These are phyloP conservation scores for Ceratobasidium sp. DNA, from an alignment of 1,284 basidiomycete genomes.

Conservation along the genomic window DNA sequence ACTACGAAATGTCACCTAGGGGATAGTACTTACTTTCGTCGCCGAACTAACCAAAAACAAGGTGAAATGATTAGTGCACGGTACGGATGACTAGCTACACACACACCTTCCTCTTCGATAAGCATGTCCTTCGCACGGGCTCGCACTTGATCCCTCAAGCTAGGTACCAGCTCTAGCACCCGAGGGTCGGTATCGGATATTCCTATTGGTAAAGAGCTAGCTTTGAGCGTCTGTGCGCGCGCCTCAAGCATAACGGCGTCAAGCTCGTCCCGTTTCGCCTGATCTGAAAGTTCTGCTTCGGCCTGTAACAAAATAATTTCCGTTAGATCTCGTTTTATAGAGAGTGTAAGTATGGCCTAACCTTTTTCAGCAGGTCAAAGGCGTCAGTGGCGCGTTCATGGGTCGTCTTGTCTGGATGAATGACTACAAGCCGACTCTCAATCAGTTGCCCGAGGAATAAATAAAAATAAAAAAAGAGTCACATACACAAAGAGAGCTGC, in stretches of 20 bases:
- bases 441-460: neutral
- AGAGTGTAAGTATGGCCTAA: constrained; percentile 53
- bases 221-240: constrained; percentile 71
- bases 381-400: constrained; percentile 84
- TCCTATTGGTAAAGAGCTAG: constrained; percentile 69
- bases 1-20: neutral
- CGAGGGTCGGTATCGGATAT: constrained; percentile 69
- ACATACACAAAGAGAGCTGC: constrained; percentile 83
- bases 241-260: constrained; percentile 83
- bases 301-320: constrained; percentile 64
- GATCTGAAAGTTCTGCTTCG: constrained; percentile 81
- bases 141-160: constrained; percentile 74
- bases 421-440: constrained; percentile 68
- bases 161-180: constrained; percentile 68
- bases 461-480: no score
- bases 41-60: constrained; percentile 60
- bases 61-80: neutral
- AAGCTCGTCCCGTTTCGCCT: constrained; percentile 79
- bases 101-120: constrained; percentile 79
- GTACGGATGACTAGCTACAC: neutral
- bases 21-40: constrained; percentile 72
- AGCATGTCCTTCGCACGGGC: constrained; percentile 80
- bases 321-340: neutral
- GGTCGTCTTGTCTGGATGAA: constrained; percentile 87
- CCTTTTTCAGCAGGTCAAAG: constrained; percentile 88